Conservation (phyloP, 78 protist genomes). For the Dictyostelium intermedium region DNA sequence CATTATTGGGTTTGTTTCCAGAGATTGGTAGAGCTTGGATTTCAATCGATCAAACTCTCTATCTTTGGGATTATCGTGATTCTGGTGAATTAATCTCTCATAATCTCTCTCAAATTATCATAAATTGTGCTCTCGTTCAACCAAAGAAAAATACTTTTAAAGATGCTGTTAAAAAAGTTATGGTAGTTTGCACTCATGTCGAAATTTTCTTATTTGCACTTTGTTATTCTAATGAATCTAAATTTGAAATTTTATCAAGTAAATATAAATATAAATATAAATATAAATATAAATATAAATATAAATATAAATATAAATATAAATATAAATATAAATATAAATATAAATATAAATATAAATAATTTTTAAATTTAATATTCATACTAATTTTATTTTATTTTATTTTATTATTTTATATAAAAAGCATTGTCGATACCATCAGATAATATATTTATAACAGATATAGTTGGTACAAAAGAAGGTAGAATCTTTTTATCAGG, state of each 20-base stretch:
- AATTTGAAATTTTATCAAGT: constrained; percentile 40
- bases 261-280: background rate
- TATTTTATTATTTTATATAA: background rate
- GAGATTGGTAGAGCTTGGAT: constrained; percentile 69
- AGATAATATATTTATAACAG: constrained; percentile 61
- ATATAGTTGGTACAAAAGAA: constrained; percentile 76
- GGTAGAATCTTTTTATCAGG: constrained; percentile 79
- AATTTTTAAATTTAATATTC: background rate
- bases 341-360: background rate
- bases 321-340: background rate
- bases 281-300: too few relatives aligned
- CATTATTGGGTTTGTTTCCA: constrained; percentile 50
- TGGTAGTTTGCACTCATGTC: constrained; percentile 44
- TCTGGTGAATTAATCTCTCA: constrained; percentile 6
- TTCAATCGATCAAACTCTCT: constrained; percentile 55
- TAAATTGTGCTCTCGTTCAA: constrained; percentile 1
- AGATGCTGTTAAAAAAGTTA: constrained; percentile 24
- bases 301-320: background rate
- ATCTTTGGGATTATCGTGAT: constrained; percentile 70
- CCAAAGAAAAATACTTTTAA: constrained; percentile 40
- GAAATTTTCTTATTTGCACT: constrained; percentile 55
- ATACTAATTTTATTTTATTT: background rate
- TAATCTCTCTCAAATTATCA: constrained; percentile 46
- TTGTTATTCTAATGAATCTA: background rate
- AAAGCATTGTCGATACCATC: constrained; percentile 42